Base-by-base conservation (phyloP, 108 stramenopile species). In the Skeletonema costatum region DNA sequence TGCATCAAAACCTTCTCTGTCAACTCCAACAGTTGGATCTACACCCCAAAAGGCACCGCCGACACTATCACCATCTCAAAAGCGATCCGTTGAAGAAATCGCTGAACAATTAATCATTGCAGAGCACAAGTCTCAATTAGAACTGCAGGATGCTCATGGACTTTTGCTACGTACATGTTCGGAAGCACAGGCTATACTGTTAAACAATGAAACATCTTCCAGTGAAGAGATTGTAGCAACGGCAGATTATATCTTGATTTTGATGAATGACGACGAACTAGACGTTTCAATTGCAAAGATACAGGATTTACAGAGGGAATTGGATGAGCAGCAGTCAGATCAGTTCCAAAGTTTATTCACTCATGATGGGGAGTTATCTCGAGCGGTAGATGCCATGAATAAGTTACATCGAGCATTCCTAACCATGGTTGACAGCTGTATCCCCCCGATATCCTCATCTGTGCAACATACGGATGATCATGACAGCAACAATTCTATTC, bases 241-340 rank as follows among this genome's bases (percentile, higher is more conserved):
- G 68, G 74, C 70, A 9, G 74, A 82, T 72, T 30, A 72, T 56
- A 67, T 82, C 59, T 36, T 71, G 60, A 53, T 70, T 1, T 68
- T 75, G 59, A 59, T 82, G 3, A 68, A 71, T 69, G 62, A 60
- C 41, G 17, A 59, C 5, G 71, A 75, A 16, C 30, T 82, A 10
- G 81, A 72, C 48, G 61, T 31, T 13, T 64, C 70, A 30, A 42
- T 76, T 16, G 70, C 64, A 38, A 60, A 19, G 16, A 42, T 82
- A 50, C 74, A 67, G 46, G 51, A 32, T 0, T 61, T 73, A 51
- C 65, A 73, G 39, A 60, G 44, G 32, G 32, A 46, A 36, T 7
- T 35, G 60, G 19, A 39, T 4, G 66, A 75, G n/a, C 29, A 68
- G 21, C 32, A 39, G 5, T 29, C n/a, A 2, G 58, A 29, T 33